These are phyloP conservation scores for Plenodomus biglobosus DNA, from an alignment of 2,329 filamentous ascomycete genomes.

Conservation along the genomic window DNA sequence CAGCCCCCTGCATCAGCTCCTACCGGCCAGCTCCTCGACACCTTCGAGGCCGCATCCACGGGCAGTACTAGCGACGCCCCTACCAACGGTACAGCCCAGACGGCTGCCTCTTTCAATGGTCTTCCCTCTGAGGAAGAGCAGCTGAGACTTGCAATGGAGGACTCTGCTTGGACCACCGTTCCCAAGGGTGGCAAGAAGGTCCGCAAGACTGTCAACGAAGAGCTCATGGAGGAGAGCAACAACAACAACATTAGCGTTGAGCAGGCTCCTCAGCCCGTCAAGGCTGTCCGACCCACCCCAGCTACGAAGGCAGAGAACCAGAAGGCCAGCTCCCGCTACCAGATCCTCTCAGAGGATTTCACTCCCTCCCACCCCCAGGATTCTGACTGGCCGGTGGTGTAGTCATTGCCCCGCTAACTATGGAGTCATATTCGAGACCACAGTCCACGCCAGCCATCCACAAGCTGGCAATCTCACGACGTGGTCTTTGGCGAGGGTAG, in stretches of 20 bases:
- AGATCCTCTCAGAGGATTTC: slow-evolving; percentile 32
- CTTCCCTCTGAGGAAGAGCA: slow-evolving; percentile 64
- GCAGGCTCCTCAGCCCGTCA: slow-evolving; percentile 19
- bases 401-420: background rate
- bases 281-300: slow-evolving; percentile 27
- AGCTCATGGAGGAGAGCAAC: slow-evolving; percentile 45
- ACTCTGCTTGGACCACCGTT: slow-evolving; percentile 63
- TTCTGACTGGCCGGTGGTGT: slow-evolving; percentile 47
- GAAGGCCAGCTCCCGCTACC: slow-evolving; percentile 34
- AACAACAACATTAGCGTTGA: slow-evolving; percentile 22
- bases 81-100: slow-evolving; percentile 46
- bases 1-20: slow-evolving; percentile 25
- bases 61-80: slow-evolving; percentile 44
- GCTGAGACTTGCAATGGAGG: slow-evolving; percentile 53
- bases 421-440: too few species aligned
- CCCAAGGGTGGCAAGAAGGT: slow-evolving; percentile 57
- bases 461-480: background rate
- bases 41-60: slow-evolving; percentile 51
- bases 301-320: slow-evolving; percentile 30
- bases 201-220: slow-evolving; percentile 52
- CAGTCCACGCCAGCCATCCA: background rate
- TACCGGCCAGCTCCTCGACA: slow-evolving; percentile 50
- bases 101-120: slow-evolving; percentile 48
- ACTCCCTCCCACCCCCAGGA: slow-evolving; percentile 33
- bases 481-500: background rate